phyloP scores from a whole-genome alignment of 805 yeast genomes.

The Hagleromyces aurorensis region DNA sequence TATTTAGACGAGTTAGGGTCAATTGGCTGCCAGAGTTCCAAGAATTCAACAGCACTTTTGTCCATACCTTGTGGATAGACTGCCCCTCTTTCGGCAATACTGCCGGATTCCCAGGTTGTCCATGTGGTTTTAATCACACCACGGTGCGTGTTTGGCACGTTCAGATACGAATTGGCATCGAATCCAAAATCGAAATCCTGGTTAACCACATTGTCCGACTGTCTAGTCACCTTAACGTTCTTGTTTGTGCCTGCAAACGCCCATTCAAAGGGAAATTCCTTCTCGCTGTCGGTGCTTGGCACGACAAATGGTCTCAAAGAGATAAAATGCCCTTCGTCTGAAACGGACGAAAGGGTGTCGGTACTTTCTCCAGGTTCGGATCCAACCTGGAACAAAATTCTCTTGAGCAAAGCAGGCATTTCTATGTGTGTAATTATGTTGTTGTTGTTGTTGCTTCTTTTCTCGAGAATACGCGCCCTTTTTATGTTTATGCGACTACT shows the following conservation, averaged over 20 bases:
- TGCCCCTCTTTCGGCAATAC: conserved; percentile 28
- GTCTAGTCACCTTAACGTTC: conserved; percentile 29
- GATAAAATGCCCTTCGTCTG: conserved; percentile 30
- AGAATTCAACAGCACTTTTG: conserved; percentile 22
- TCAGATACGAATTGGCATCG: conserved; percentile 25
- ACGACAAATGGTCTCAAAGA: conserved; percentile 33
- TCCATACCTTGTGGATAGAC: conserved; percentile 27
- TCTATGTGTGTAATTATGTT: too few species aligned
- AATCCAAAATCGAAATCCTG: conserved; percentile 27
- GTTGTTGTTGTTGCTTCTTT: background rate
- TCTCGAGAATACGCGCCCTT: too few species aligned
- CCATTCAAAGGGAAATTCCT: conserved; percentile 48
- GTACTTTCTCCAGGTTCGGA: conserved; percentile 26
- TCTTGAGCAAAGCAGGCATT: conserved; percentile 29
- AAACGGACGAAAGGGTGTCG: conserved; percentile 24
- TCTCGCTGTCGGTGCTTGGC: conserved; percentile 22
- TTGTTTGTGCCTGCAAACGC: conserved; percentile 46
- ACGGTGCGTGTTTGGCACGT: conserved; percentile 23
- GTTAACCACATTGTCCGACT: conserved; percentile 18
- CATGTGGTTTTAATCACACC: conserved; percentile 27
- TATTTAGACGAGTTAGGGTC: conserved; percentile 18
- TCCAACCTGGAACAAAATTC: conserved; percentile 27
- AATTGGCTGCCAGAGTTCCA: conserved; percentile 33
- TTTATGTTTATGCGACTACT: too few species aligned
- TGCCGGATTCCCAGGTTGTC: conserved; percentile 29